phyloP scores from a whole-genome alignment of 768 basidiomycete species.

The Auricularia heimuer region DNA sequence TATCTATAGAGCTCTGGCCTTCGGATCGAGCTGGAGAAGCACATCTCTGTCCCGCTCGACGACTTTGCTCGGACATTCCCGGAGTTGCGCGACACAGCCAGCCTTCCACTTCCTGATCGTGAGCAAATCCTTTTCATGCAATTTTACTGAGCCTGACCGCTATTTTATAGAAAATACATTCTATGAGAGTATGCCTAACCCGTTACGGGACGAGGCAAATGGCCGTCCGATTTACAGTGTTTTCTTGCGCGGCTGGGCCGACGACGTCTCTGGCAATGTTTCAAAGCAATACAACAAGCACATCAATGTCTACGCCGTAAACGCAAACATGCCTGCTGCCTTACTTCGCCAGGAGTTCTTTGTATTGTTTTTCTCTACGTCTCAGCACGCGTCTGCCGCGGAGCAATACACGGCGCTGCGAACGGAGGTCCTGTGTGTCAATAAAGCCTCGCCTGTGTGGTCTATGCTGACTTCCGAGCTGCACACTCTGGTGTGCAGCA shows the following conservation, averaged over 20 bases:
- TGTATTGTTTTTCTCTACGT: not conserved
- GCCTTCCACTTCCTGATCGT: too few relatives aligned
- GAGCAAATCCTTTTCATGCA: too few relatives aligned
- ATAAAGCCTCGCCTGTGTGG: too few relatives aligned
- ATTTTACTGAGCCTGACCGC: too few relatives aligned
- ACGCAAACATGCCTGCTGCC: conserved; percentile 2
- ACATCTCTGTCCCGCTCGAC: too few relatives aligned
- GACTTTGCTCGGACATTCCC: too few relatives aligned
- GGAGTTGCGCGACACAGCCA: too few relatives aligned
- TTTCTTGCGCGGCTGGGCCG: conserved; percentile 3
- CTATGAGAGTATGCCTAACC: conserved; percentile 4
- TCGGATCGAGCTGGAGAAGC: too few relatives aligned
- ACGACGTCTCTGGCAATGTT: conserved; percentile 11
- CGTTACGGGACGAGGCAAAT: not conserved
- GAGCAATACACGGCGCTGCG: not conserved
- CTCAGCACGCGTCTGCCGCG: not conserved
- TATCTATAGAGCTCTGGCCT: too few relatives aligned
- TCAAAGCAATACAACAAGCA: conserved; percentile 9
- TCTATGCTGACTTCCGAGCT: too few relatives aligned
- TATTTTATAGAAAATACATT: too few relatives aligned
- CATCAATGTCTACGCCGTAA: conserved; percentile 1
- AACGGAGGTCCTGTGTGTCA: not conserved
- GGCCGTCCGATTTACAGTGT: conserved; percentile 3
- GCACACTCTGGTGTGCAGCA: too few relatives aligned
- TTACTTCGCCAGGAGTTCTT: conserved; percentile 3